Base-by-base conservation (phyloP, 2,329 filamentous ascomycete genomes). In the Fusarium musae region DNA sequence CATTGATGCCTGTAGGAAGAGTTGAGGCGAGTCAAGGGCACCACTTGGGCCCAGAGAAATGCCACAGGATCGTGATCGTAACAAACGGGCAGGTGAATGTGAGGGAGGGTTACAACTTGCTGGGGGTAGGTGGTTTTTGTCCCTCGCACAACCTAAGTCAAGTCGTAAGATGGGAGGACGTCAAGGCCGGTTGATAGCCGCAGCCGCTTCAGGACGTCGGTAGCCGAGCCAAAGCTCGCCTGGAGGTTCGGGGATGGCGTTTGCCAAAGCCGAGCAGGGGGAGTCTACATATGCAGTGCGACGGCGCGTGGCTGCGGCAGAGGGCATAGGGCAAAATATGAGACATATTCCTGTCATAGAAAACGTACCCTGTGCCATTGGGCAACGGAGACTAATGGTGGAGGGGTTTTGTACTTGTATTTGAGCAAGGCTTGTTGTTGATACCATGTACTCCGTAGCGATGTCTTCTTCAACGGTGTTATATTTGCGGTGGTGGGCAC, bases 121-220 rank as follows among this genome's bases (percentile, higher is more conserved):
- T 69, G 73, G 75, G 73, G 69, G 69, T 46, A 67, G 69, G 67
- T 75, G 72, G 75, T 70, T 76, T 77, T 77, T 77, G 72, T 76
- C 46, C 49, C 63, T 61, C 30, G 39, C 50, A 58, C 59, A 37
- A 40, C 43, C 50, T 6, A 67, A 60, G 53, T 40, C 53, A 60
- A 50, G 63, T 77, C 63, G 68, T 66, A 73, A 74, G 73, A 72
- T 72, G 67, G 54, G 61, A 59, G 63, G 72, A 57, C 57, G 59
- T 49, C 40, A 36, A 47, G n/a, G 44, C 46, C 42, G 60, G 62
- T 61, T 60, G 62, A 73, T 66, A 66, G 44, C 64, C 66, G 60
- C 59, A 50, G 44, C 64, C 69, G 62, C 59, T 56, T 64, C 62
- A 66, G 69, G 65, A 64, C 59, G 66, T 77, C 75, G 75, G 75